A percentile compares a stretch with the other conserved stretches of the same genome.
phyloP scores from a whole-genome alignment of 441 rosid genomes.

The Gossypium gossypioides region DNA sequence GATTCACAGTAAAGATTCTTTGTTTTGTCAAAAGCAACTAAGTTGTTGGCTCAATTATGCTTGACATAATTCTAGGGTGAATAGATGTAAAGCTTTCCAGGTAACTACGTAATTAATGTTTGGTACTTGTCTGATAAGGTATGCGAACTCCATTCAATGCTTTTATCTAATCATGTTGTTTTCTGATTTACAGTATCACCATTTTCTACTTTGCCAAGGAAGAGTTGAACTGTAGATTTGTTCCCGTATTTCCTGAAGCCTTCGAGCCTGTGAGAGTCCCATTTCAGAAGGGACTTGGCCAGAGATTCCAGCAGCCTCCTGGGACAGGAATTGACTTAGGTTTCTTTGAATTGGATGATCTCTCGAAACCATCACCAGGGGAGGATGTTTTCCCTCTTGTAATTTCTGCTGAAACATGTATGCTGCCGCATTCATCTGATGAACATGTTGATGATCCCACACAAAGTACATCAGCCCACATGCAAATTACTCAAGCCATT shows the following conservation, averaged over 20 bases:
- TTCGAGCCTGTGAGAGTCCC: constrained; percentile 47
- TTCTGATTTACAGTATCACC: constrained; percentile 46
- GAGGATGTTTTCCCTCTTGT: constrained; percentile 88
- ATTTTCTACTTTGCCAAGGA: constrained; percentile 81
- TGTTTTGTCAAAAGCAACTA: no score
- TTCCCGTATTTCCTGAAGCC: constrained; percentile 63
- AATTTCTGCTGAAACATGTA: constrained; percentile 62
- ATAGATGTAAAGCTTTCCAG: neutral
- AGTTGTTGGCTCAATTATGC: no score
- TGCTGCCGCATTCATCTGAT: constrained; percentile 21
- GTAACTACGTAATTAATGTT: neutral
- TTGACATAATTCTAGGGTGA: neutral
- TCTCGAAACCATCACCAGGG: constrained; percentile 59
- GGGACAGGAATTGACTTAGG: constrained; percentile 82
- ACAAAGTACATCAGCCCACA: constrained; percentile 34
- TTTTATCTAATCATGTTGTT: neutral
- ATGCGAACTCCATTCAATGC: neutral
- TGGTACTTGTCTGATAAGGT: neutral
- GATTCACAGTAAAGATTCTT: neutral
- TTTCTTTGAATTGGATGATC: constrained; percentile 70
- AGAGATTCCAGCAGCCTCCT: constrained; percentile 63
- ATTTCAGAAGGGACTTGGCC: constrained; percentile 67
- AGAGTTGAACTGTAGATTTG: constrained; percentile 56
- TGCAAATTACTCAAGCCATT: constrained; percentile 80
- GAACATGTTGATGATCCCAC: constrained; percentile 24